Conservation (phyloP, 306 rosid species). For the Datisca glomerata region DNA sequence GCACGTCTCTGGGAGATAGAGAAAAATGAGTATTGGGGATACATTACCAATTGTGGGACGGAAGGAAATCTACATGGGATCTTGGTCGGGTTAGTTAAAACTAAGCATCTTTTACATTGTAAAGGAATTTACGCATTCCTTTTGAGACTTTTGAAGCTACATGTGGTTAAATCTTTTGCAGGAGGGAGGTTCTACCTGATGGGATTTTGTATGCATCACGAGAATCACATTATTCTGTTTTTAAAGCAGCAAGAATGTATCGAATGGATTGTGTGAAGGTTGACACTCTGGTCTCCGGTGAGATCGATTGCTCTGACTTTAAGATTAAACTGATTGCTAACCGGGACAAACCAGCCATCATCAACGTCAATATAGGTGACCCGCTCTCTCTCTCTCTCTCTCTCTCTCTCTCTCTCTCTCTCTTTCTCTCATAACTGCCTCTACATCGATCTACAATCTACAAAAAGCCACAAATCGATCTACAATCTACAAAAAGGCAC, state of each 20-base stretch:
- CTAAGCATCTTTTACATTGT: not conserved
- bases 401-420: not conserved
- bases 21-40: slow-evolving; percentile 95
- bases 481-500: too few species aligned
- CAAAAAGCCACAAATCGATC: too few species aligned
- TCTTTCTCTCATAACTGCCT: too few species aligned
- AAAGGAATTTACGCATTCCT: not conserved
- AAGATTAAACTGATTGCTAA: slow-evolving; percentile 27
- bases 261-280: slow-evolving; percentile 59
- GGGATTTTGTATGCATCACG: slow-evolving; percentile 56
- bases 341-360: slow-evolving; percentile 58
- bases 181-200: slow-evolving; percentile 58
- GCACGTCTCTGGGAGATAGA: slow-evolving; percentile 92
- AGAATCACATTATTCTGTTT: slow-evolving; percentile 66
- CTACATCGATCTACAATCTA: too few species aligned
- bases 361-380: slow-evolving; percentile 57
- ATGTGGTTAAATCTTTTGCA: slow-evolving; percentile 7
- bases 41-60: slow-evolving; percentile 94
- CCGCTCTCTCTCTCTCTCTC: not conserved
- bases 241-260: slow-evolving; percentile 66
- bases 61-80: slow-evolving; percentile 98
- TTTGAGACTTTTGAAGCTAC: not conserved
- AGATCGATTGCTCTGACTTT: slow-evolving; percentile 51
- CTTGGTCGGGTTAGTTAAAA: slow-evolving; percentile 42
- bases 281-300: slow-evolving; percentile 38